Evolutionary conservation across 2,329 filamentous ascomycete species (phyloP), one percentile per base, ranked within the genome.

Genomic region (Ophiostoma triangulosporum): DNA sequence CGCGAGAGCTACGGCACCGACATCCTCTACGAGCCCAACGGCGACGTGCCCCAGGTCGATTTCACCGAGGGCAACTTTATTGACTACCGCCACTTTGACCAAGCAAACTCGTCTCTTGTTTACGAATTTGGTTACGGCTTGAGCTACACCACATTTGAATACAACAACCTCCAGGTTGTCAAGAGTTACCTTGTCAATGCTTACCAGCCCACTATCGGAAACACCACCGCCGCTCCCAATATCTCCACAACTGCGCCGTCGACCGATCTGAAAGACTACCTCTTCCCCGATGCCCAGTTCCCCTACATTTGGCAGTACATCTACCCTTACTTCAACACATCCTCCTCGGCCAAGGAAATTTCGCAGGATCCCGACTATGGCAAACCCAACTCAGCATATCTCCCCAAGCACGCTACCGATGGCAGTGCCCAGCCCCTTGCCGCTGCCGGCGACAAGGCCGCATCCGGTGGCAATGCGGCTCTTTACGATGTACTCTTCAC

Each of bases 51-150:
- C 4, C 87, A 93, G 62, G 70, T 81, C 36, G 77, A 88, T 61
- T 94, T 88, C 63, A 71, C 73, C 6, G 87, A 93, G 67, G 87
- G 88, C 15, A 73, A 84, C 51, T 88, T 90, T 66, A 89, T 94
- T 63, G 88, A 93, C 67, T 88, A 88, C 69, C 78, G 84, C 36
- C 73, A 81, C 59, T 87, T 93, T 51, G 88, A 94, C 68, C 73
- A 75, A 62, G 66, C 67, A n/a, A 69, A 78, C 60, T 74, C 78
- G 52, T 77, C 78, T 1, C 86, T 87, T 1, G 78, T 86, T 58
- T 93, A 83, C 67, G 86, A 90, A 63, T 94, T 93, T 60, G 88
- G 88, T 7, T 86, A 77, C 62, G 88, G 88, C 54, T 71, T 94
- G 12, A 86, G 80, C 3, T 94, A 93, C 73, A 88, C 86, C 1